Base-by-base conservation (phyloP, 345 rosid species). In the Acer yangbiense region DNA sequence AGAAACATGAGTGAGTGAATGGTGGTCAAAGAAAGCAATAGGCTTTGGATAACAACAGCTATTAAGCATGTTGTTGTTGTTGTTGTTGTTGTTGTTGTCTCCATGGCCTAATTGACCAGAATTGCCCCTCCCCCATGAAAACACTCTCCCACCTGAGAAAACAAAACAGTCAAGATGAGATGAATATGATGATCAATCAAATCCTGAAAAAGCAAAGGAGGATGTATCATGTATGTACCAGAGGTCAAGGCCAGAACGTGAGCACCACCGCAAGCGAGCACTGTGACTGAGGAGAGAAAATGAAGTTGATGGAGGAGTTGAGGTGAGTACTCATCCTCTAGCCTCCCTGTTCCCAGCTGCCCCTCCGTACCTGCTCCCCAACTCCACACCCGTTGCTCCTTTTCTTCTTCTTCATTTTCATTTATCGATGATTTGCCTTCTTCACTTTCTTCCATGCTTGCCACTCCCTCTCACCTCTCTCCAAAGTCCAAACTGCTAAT, bases 311-410 rank as follows among this genome's bases (percentile, higher is more conserved):
- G 39, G 39, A 95, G 93, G 67, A 85, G 91, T 77, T 87, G 96
- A 50, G 99, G 99, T 32, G 82, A 86, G 84, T 72, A 84, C 76
- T 95, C 98, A 85, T 95, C 99, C 85, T 87, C 74, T 17, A 85
- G 85, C 83, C 82, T 90, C 64, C 77, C 84, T 7, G 98, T 93
- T 44, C 94, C 94, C 35, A 93, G 86, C 80, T 95, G 99, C 13
- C 98, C 97, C 23, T 95, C 99, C 17, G 94, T 93, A 11, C 98
- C 99, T 3, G 99, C 99, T 21, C 99, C 99, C 96, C 98, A 95
- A 84, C 97, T 95, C 99, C 99, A 92, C 32, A 91, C 63, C 72
- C 81, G 75, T 76, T 86, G 72, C 41, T 32, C 23, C 18, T n/a
- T 76, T 71, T 75, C 25, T 68, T 72, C 17, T 70, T 48, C 60